phyloP scores from a whole-genome alignment of 2,329 filamentous ascomycete genomes.

The Pezicula carpinea region DNA sequence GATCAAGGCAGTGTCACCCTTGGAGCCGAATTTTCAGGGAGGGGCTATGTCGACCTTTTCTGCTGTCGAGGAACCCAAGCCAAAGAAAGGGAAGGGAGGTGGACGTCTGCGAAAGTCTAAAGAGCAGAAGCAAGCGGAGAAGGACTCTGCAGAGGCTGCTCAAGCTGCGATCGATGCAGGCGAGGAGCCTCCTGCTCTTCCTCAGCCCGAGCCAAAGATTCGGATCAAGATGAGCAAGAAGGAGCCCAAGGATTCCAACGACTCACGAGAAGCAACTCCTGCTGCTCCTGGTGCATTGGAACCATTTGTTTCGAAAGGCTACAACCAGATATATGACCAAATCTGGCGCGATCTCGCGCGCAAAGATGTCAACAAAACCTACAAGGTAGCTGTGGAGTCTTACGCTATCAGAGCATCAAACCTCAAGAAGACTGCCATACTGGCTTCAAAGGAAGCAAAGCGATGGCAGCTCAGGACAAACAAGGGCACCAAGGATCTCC shows the following conservation, averaged over 20 bases:
- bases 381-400: conserved; percentile 80
- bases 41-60: conserved; percentile 82
- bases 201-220: conserved; percentile 43
- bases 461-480: conserved; percentile 97
- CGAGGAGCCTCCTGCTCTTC: conserved; percentile 60
- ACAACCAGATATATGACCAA: conserved; percentile 95
- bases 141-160: conserved; percentile 78
- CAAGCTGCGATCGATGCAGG: conserved; percentile 79
- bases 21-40: conserved; percentile 78
- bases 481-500: conserved; percentile 96
- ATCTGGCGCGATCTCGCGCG: conserved; percentile 94
- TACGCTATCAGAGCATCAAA: conserved; percentile 89
- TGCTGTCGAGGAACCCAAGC: conserved; percentile 44
- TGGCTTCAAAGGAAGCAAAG: conserved; percentile 95
- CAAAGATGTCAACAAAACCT: conserved; percentile 91
- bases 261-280: conserved; percentile 37
- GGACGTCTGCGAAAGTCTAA: conserved; percentile 86
- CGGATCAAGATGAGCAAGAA: conserved; percentile 54
- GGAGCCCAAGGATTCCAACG: conserved; percentile 31
- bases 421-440: conserved; percentile 91
- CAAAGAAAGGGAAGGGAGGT: conserved; percentile 43
- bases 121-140: conserved; percentile 76
- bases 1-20: conserved; percentile 59
- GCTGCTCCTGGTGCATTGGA: conserved; percentile 20
- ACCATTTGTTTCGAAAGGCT: conserved; percentile 79